Base-by-base conservation (phyloP, 2,329 filamentous ascomycete genomes). In the Chalaropsis ovoidea region DNA sequence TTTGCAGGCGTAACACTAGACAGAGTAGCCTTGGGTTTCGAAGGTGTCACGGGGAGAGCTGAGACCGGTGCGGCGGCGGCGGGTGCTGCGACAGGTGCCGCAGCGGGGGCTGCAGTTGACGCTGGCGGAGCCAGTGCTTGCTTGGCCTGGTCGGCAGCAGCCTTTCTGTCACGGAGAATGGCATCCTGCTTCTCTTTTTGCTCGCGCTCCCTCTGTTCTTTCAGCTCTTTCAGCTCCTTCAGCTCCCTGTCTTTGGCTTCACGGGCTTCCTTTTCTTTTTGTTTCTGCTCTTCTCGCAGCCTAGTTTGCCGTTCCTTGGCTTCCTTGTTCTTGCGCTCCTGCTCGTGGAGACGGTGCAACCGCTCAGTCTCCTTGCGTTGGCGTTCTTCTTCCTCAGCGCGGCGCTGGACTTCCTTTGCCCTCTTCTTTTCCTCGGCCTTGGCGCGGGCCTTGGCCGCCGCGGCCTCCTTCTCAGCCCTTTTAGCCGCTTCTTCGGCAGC, bases 341-440 rank as follows among this genome's bases (percentile, higher is more conserved):
- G 90, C 72, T 96, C 91, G 72, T 90, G 87, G 65, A 88, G 78
- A 61, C 89, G 85, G 68, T 86, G 86, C 73, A 87, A 83, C 72
- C 88, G 89, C 71, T 97, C 93, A 3, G 87, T 87, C 73, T 97
- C 93, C 74, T 91, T 96, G 65, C 86, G 84, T 67, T 86, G 78
- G 63, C 87, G 86, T 71, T 96, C 92, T 71, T 96, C 93, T 72
- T 97, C 94, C 69, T 90, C 90, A 35, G 89, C 88, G 75, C 89
- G 95, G 74, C 87, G 90, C 75, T 95, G 90, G 2, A 89, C 88
- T 72, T 99, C 94, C 71, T 87, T 90, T 77, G 95, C 95, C 78
- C 86, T 90, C 60, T 90, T 85, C 75, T 92, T 93, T 76, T 97
- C 93, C 72, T 99, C 94, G 54, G 87, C 86, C 76, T 86, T 94